phyloP scores from a whole-genome alignment of 306 rosid species.

The Datisca glomerata region DNA sequence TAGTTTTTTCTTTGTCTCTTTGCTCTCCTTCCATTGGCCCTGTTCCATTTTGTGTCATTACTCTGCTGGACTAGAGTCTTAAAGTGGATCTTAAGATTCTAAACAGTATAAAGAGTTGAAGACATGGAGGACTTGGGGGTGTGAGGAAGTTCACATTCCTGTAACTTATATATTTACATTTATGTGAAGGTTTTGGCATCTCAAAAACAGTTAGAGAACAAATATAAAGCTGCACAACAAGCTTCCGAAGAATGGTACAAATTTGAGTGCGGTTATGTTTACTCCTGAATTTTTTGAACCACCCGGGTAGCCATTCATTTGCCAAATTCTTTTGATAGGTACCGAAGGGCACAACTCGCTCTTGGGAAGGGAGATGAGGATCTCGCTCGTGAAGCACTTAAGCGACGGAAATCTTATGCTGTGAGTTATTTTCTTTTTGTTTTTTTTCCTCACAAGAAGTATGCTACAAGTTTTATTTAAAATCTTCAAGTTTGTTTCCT shows the following conservation, averaged over 20 bases:
- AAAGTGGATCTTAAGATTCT: too few relatives aligned
- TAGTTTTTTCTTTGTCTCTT: not conserved
- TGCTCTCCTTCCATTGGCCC: not conserved
- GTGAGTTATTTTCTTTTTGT: too few relatives aligned
- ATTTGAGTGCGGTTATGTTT: too few relatives aligned
- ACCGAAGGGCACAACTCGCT: slow-evolving; percentile 85
- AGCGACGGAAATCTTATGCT: slow-evolving; percentile 87
- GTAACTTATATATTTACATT: not conserved
- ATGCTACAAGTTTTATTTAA: too few relatives aligned
- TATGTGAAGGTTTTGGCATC: slow-evolving; percentile 77
- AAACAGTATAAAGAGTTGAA: too few relatives aligned
- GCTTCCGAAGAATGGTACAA: slow-evolving; percentile 97
- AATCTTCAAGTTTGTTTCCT: too few relatives aligned
- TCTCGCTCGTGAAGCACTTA: slow-evolving; percentile 96
- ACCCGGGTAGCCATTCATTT: too few relatives aligned
- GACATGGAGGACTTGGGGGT: too few relatives aligned
- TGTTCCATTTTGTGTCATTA: not conserved
- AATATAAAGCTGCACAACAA: slow-evolving; percentile 74
- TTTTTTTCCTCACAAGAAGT: too few relatives aligned
- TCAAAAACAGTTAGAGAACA: slow-evolving; percentile 83
- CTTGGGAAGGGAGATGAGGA: slow-evolving; percentile 87
- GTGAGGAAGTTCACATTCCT: too few relatives aligned
- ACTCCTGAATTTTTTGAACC: too few relatives aligned
- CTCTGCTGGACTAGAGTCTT: too few relatives aligned
- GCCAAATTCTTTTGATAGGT: slow-evolving; percentile 49